A percentile compares a stretch with the other conserved stretches of the same genome.
phyloP scores from a whole-genome alignment of 2,329 filamentous ascomycete genomes.

The Verticillium zaregamsianum region DNA sequence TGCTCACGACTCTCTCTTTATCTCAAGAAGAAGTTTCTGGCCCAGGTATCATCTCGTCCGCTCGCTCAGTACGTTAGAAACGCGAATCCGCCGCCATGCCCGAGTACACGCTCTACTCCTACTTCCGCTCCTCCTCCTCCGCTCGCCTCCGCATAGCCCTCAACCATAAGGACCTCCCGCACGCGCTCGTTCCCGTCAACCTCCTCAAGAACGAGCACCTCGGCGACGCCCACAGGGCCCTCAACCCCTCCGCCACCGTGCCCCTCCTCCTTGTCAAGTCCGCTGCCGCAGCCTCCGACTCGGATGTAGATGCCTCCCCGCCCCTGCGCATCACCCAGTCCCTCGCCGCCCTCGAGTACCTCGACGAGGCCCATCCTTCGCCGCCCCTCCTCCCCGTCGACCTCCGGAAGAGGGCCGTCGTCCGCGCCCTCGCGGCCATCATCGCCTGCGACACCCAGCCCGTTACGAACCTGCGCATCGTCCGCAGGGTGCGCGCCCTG shows the following conservation, averaged over 20 bases:
- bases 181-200: conserved; percentile 44
- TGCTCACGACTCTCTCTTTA: not conserved
- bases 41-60: not conserved
- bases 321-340: conserved; percentile 49
- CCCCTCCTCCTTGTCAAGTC: conserved; percentile 41
- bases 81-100: conserved; percentile 13
- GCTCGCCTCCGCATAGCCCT: conserved; percentile 58
- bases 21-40: not conserved
- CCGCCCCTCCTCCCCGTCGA: conserved; percentile 42
- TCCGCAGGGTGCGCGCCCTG: conserved; percentile 41
- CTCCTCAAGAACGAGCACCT: conserved; percentile 50
- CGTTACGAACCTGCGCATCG: conserved; percentile 52
- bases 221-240: conserved; percentile 34
- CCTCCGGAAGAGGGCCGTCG: conserved; percentile 38
- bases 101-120: conserved; percentile 48
- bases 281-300: too few relatives aligned
- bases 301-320: not conserved
- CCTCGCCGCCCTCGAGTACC: conserved; percentile 56
- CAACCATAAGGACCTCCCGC: conserved; percentile 47
- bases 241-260: conserved; percentile 52
- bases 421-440: conserved; percentile 50
- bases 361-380: conserved; percentile 49
- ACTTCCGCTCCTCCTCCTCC: conserved; percentile 60
- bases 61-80: too few relatives aligned
- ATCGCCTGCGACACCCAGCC: conserved; percentile 56